Evolutionary conservation across 1,139 yeast species (phyloP), one percentile per base, ranked within the genome.

Genomic region (Saccharomyces hybrid): DNA sequence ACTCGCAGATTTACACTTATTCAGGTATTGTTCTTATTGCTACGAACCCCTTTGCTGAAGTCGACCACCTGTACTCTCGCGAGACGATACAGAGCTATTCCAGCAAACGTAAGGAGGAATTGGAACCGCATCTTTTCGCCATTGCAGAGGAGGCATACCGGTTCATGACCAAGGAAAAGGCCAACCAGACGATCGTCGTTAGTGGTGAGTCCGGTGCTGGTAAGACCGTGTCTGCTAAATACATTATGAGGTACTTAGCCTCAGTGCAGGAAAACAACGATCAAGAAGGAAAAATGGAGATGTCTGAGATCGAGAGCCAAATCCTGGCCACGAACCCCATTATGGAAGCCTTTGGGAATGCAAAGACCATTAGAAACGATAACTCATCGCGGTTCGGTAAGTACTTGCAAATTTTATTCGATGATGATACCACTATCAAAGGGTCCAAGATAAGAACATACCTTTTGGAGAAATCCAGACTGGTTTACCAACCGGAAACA

Each of bases 321-420:
- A 95, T 93, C 55, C 78, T 93, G 67, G 99, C 99, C 16, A 93
- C 99, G 0, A 93, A 93, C 69, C 99, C 99, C 5, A 93, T 93
- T 63, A 90, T 93, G 95, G 99, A 93, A 73, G 95, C 98, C 0
- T 93, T 93, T 71, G 99, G 99, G 78, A 93, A 93, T 70, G 98
- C 99, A 13, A 93, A 93, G 71, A 93, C 99, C 3, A 90, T 96
- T 2, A 83, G 99, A 75, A 93, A 93, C 69, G 98, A 93, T 72
- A 93, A 93, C 72, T 93, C 98, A 46, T 91, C 98, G 20, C 84
- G 99, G 70, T 93, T 93, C 69, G 99, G 99, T 68, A 93, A 93
- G 71, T 93, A 93, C 69, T 78, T 93, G 66, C 98, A 93, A 72
- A 93, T 93, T 62, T 76, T 89, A 62, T 93, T 93, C 68, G 86